Evolutionary conservation across 257 asterid species (phyloP).

Genomic region (Fraxinus excelsior): DNA sequence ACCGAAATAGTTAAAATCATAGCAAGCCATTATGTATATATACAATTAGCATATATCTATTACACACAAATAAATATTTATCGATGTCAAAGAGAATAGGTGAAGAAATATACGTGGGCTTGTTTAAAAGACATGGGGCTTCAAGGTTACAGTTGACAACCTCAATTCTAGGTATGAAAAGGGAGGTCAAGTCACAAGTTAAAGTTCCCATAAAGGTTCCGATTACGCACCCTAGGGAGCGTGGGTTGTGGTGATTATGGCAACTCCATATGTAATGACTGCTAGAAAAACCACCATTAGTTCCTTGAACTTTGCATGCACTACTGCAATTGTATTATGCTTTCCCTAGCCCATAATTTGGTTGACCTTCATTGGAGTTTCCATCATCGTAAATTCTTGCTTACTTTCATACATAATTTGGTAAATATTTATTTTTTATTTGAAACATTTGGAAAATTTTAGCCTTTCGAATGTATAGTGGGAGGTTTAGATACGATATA

Average conservation of each 20-base stretch:
- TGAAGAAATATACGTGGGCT: slow-evolving; percentile 58
- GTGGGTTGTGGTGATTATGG: slow-evolving; percentile 74
- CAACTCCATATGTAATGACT: slow-evolving; percentile 83
- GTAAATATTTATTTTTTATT: background rate
- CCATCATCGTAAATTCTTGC: slow-evolving; percentile 53
- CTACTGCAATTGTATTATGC: slow-evolving; percentile 64
- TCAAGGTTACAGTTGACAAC: slow-evolving; percentile 58
- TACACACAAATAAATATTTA: background rate
- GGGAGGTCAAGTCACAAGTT: slow-evolving; percentile 56
- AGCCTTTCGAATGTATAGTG: background rate
- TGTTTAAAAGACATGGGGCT: slow-evolving; percentile 81
- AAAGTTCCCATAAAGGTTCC: slow-evolving; percentile 86
- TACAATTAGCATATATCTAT: background rate
- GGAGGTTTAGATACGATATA: slow-evolving; percentile 18
- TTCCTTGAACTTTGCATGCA: slow-evolving; percentile 70
- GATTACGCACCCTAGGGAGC: slow-evolving; percentile 74
- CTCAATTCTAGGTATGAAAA: slow-evolving; percentile 66
- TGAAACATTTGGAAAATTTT: slow-evolving; percentile 1
- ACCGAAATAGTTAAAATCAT: background rate
- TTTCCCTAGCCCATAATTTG: slow-evolving; percentile 25
- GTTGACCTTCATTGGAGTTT: slow-evolving; percentile 32
- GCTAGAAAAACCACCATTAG: slow-evolving; percentile 73
- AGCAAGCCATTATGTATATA: background rate
- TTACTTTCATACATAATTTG: slow-evolving; percentile 52
- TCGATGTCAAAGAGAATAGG: background rate